These are phyloP conservation scores for Lasiosphaeria miniovina DNA, from an alignment of 495 filamentous ascomycete species.

Conservation along the genomic window DNA sequence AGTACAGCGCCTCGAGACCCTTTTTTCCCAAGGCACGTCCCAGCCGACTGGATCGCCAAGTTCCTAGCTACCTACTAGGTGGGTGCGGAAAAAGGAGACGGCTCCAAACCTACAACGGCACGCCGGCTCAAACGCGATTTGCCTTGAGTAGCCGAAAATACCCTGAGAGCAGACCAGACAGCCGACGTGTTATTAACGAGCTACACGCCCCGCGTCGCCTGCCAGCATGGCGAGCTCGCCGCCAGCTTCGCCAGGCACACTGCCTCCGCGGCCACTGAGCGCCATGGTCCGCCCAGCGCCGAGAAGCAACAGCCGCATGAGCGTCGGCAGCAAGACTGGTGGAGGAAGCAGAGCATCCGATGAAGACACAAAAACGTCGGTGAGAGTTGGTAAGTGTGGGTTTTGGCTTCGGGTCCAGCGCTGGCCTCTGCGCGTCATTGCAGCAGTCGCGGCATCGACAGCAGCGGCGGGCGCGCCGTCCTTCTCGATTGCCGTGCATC, in stretches of 20 bases:
- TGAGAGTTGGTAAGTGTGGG: slow-evolving; percentile 89
- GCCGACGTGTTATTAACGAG: slow-evolving; percentile 22
- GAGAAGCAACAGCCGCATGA: slow-evolving; percentile 86
- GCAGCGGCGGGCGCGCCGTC: neutral
- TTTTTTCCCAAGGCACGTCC: too few relatives aligned
- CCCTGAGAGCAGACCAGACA: neutral
- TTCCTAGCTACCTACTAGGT: too few relatives aligned
- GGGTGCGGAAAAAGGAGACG: too few relatives aligned
- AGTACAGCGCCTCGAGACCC: too few relatives aligned
- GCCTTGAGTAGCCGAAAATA: too few relatives aligned
- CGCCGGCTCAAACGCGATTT: neutral
- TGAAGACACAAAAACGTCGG: slow-evolving; percentile 91
- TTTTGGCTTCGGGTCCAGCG: too few relatives aligned
- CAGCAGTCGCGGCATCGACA: too few relatives aligned
- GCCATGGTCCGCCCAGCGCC: slow-evolving; percentile 73
- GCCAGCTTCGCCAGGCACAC: slow-evolving; percentile 48
- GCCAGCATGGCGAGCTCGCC: slow-evolving; percentile 55
- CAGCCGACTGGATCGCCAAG: too few relatives aligned
- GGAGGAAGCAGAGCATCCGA: slow-evolving; percentile 85
- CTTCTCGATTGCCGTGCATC: slow-evolving; percentile 20
- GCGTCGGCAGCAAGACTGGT: slow-evolving; percentile 74
- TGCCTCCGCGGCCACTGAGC: slow-evolving; percentile 74
- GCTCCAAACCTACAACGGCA: neutral
- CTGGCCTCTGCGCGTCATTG: too few relatives aligned
- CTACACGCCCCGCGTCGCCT: slow-evolving; percentile 18